Base-by-base conservation (phyloP, 441 rosid species). In the Eruca vesicaria region DNA sequence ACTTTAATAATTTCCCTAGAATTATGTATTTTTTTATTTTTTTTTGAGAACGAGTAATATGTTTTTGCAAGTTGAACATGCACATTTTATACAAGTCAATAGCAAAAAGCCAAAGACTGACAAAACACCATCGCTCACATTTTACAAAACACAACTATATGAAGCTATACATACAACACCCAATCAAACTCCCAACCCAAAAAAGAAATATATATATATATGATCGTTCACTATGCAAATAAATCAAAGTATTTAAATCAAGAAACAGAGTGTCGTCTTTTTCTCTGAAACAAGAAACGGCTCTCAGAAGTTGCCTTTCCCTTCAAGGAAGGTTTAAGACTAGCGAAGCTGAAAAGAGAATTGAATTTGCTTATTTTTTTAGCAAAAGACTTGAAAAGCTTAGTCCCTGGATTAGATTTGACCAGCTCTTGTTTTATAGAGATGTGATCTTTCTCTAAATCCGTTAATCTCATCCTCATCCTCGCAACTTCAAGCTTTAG, bases 381-480 rank as follows among this genome's bases (percentile, higher is more conserved):
- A 21, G 95, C 75, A 72, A 93, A 86, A 4, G 91, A 87, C 77
- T 84, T 93, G 85, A 95, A 89, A 6, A 95, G 72, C 81, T 86
- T 93, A 66, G 76, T 87, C 1, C 91, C 92, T 4, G 96, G 92
- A 73, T 90, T 90, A 16, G 94, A 14, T 78, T 82, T 81, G 12
- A 90, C 91, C 9, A 94, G 85, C 77, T 88, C 97, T 75, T 90
- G 97, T 80, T 90, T 94, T 86, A 94, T 94, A 14, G 96, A 85
- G 9, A 90, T 94, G n/a, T 92, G 99, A 71, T 92, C 97, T 63
- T 94, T 92, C 78, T 94, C 99, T 12, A 94, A 80, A 82, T 94
- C 99, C 9, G 98, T 94, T 50, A 94, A 82, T 80, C 99, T 85
- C 99, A 94, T 92, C 73, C 97, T 90, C 99, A 94, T 94, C 71